These are phyloP conservation scores for Penicillium daleae DNA, from an alignment of 495 filamentous ascomycete genomes.

Conservation along the genomic window DNA sequence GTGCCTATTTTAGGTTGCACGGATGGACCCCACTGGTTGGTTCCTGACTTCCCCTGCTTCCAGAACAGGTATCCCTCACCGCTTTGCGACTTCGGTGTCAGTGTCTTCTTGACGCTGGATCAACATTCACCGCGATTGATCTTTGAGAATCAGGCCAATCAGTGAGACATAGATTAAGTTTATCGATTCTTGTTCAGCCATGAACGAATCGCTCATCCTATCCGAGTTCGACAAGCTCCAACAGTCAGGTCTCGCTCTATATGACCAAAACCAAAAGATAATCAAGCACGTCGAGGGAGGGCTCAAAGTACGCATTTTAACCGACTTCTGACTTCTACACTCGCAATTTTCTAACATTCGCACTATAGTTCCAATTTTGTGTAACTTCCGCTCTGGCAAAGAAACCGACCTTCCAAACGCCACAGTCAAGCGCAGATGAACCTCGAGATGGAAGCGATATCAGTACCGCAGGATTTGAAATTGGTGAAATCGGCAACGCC, in stretches of 20 bases:
- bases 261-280: conserved; percentile 3
- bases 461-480: conserved; percentile 3
- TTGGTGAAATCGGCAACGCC: background rate
- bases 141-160: background rate
- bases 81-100: background rate
- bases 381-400: background rate
- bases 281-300: background rate
- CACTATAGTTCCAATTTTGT: conserved; percentile 1
- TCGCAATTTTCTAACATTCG: background rate
- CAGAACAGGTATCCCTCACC: background rate
- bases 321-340: background rate
- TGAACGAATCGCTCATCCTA: conserved; percentile 1
- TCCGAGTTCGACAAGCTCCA: background rate
- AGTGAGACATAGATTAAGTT: background rate
- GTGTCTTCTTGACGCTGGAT: background rate
- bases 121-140: background rate
- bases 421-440: background rate
- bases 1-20: background rate
- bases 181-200: background rate
- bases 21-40: background rate
- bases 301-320: background rate
- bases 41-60: background rate
- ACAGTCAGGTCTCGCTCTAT: background rate
- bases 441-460: conserved; percentile 1
- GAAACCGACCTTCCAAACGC: conserved; percentile 4